A percentile compares a stretch with the other conserved stretches of the same genome.
These are phyloP conservation scores for Calocybe gambosa DNA, from an alignment of 1,284 basidiomycete genomes.

Conservation along the genomic window DNA sequence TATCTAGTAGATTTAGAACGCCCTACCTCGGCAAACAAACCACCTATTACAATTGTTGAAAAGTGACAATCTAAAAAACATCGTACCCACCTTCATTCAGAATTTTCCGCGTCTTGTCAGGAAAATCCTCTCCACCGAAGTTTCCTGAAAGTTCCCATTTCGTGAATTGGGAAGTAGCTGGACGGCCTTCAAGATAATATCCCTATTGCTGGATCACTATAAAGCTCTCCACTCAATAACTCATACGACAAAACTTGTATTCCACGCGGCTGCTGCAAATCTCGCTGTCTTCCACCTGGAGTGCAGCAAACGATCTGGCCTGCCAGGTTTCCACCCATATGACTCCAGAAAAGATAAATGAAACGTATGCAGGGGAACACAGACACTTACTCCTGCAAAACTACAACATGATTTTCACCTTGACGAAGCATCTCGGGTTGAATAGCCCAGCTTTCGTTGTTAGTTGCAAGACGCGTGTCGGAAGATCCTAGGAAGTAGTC, in stretches of 20 bases:
- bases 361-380: not conserved
- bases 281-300: slow-evolving; percentile 16
- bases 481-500: slow-evolving; percentile 14
- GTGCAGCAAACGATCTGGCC: slow-evolving; percentile 17
- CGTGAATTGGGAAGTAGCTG: slow-evolving; percentile 9
- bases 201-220: slow-evolving; percentile 3
- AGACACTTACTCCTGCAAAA: slow-evolving; percentile 13
- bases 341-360: slow-evolving; percentile 1
- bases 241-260: slow-evolving; percentile 8
- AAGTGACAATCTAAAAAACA: not conserved
- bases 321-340: slow-evolving; percentile 17
- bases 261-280: slow-evolving; percentile 16
- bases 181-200: slow-evolving; percentile 15
- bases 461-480: slow-evolving; percentile 12
- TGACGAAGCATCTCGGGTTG: slow-evolving; percentile 9
- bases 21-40: slow-evolving; percentile 15
- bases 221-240: not conserved
- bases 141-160: slow-evolving; percentile 15
- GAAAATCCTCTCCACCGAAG: slow-evolving; percentile 13
- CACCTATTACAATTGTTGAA: slow-evolving; percentile 7
- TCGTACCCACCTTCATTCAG: slow-evolving; percentile 13
- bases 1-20: not conserved
- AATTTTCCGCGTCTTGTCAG: slow-evolving; percentile 15
- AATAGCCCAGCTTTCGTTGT: slow-evolving; percentile 14
- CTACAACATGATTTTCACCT: slow-evolving; percentile 12